These are phyloP conservation scores for Boletus reticuloceps DNA, from an alignment of 768 basidiomycete genomes.

Conservation along the genomic window DNA sequence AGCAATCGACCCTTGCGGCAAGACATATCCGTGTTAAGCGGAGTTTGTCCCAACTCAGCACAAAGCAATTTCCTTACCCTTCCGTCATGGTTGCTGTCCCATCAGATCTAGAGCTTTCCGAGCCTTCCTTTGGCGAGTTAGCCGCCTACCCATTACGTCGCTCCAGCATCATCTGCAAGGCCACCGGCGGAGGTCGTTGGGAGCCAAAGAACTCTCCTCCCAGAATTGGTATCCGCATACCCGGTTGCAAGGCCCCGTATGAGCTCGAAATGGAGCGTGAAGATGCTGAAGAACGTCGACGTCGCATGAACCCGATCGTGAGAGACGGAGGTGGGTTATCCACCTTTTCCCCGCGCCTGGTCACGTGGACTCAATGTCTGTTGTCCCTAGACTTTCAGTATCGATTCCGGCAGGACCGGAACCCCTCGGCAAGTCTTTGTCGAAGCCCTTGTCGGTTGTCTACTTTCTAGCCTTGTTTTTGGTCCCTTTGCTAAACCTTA, in stretches of 20 bases:
- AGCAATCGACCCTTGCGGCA: conserved; percentile 22
- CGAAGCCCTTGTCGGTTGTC: conserved; percentile 52
- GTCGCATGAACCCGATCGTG: conserved; percentile 61
- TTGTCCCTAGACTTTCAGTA: conserved; percentile 56
- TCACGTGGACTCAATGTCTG: conserved; percentile 1
- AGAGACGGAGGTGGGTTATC: conserved; percentile 47
- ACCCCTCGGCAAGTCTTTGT: conserved; percentile 40
- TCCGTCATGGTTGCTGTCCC: conserved; percentile 18
- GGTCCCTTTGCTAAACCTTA: conserved; percentile 13
- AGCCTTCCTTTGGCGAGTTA: conserved; percentile 64
- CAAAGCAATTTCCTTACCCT: conserved; percentile 25
- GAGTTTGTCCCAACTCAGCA: conserved; percentile 29
- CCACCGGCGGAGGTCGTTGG: conserved; percentile 79
- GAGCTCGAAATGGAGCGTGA: conserved; percentile 70
- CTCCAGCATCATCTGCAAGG: conserved; percentile 69
- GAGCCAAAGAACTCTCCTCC: conserved; percentile 56
- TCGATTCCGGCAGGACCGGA: conserved; percentile 51
- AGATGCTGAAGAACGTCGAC: conserved; percentile 49
- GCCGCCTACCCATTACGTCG: conserved; percentile 71
- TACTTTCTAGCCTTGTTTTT: conserved; percentile 46
- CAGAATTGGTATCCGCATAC: conserved; percentile 47
- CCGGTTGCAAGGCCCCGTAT: conserved; percentile 64
- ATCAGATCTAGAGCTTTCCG: conserved; percentile 30
- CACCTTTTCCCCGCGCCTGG: background rate
- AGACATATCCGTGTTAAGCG: conserved; percentile 20